Evolutionary conservation across 2,329 filamentous ascomycete genomes (phyloP).

Genomic region (Fusarium subglutinans): DNA sequence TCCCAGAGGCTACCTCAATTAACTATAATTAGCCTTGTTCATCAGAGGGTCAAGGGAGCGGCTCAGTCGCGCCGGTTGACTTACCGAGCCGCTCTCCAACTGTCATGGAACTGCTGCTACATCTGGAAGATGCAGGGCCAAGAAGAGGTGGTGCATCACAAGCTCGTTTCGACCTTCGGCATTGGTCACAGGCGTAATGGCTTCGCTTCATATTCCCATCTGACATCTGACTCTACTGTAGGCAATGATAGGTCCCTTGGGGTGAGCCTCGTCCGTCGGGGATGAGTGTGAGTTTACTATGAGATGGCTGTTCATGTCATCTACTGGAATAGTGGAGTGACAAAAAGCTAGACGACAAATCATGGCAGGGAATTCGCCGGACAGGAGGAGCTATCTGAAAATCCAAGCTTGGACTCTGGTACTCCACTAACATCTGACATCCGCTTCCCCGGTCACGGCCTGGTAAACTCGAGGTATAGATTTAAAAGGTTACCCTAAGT

Average conservation of each 20-base stretch:
- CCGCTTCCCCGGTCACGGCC: background rate
- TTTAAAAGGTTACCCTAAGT: no score
- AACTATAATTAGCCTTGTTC: background rate
- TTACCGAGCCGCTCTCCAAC: slow-evolving; percentile 23
- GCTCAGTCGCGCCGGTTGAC: background rate
- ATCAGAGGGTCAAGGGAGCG: background rate
- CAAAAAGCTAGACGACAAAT: background rate
- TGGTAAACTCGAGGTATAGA: rapidly evolving
- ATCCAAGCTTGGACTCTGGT: background rate
- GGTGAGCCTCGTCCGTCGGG: background rate
- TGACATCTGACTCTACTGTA: background rate
- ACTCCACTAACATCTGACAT: background rate
- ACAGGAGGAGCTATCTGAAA: background rate
- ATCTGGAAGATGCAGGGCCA: background rate
- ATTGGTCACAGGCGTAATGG: slow-evolving; percentile 40
- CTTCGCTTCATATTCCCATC: slow-evolving; percentile 35
- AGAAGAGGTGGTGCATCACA: slow-evolving; percentile 36
- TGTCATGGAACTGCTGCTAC: background rate
- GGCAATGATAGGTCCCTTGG: background rate
- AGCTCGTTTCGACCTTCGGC: slow-evolving; percentile 37
- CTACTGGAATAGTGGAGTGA: background rate
- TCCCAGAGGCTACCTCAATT: background rate
- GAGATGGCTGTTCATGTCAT: background rate
- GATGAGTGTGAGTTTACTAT: background rate
- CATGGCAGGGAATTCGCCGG: background rate